Percentiles rank a stretch among this genome's conserved stretches.
Conservation (phyloP, 352 stramenopile genomes). For the Globisporangium parvum region DNA sequence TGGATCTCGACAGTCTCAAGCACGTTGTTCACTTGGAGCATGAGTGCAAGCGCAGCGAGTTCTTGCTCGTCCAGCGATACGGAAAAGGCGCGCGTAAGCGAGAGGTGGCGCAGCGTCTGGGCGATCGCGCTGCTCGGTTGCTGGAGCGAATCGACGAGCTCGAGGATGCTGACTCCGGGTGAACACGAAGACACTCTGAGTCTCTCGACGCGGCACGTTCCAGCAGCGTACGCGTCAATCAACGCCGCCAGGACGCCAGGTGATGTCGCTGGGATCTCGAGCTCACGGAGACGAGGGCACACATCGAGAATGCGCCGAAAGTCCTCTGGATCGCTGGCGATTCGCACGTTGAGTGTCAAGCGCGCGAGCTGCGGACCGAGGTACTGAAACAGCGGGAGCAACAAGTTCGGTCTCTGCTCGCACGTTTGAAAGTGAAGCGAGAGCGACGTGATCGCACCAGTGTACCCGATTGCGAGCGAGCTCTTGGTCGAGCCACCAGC, state of each 20-base stretch:
- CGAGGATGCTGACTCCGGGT: neutral
- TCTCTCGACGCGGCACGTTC: neutral
- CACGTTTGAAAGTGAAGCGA: neutral
- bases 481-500: neutral
- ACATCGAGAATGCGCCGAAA: neutral
- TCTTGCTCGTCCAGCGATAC: neutral
- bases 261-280: neutral
- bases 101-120: neutral
- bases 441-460: neutral
- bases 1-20: constrained; percentile 1
- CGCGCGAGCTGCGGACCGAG: neutral
- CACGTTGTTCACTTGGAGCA: constrained; percentile 5
- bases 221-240: neutral
- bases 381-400: neutral
- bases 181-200: neutral
- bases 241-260: neutral
- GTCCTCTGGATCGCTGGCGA: neutral
- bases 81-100: neutral
- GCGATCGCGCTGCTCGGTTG: neutral
- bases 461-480: neutral
- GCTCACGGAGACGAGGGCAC: neutral
- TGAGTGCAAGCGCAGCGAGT: neutral
- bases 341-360: neutral
- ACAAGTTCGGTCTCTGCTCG: neutral
- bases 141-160: constrained; percentile 1